Base-by-base conservation (phyloP, 306 rosid species). In the Hylodesmum podocarpum region DNA sequence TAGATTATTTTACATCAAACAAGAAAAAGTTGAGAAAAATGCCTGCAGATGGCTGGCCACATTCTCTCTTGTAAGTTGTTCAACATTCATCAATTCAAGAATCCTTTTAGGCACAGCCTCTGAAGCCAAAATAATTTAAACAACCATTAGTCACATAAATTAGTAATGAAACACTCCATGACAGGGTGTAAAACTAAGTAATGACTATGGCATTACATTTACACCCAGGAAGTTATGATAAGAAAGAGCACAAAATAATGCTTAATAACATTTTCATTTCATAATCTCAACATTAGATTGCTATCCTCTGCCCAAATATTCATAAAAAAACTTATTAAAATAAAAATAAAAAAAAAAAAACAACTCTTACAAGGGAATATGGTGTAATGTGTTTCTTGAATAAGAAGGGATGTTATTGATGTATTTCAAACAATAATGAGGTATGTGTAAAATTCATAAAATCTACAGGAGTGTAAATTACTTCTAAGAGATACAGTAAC, bases 1-100 rank as follows among this genome's bases (percentile, higher is more conserved):
- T 27, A 16, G 43, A 24, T 47, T 13, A 69, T 22, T 68, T 18
- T 65, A 57, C 24, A 71, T 31, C 46, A 50, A 75, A 58, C 29
- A 15, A 65, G 34, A 10, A 53, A 66, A 63, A 41, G 66, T 46
- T 47, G 19, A 18, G 78, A 75, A 80, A 47, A 36, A 34, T 92
- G 77, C 98, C 98, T 95, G 97, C 22, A 94, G 96, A 85, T 94
- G 98, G 84, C 98, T 94, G 19, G 97, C 98, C 64, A 94, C 98
- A 76, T 94, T 94, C 86, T 94, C 97, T 84, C 97, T 89, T 1
- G 98, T 92, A 68, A 94, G 98, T 80, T 92, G 90, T 36, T 94
- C 96, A 46, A 81, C 97, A 78, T 89, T 94, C 98, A 94, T 95
- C 86, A 90, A 67, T 66, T 95, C 98, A 64, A 95, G 91, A 82